phyloP scores from a whole-genome alignment of 129 eudicot species.

The Flaveria brownii region DNA sequence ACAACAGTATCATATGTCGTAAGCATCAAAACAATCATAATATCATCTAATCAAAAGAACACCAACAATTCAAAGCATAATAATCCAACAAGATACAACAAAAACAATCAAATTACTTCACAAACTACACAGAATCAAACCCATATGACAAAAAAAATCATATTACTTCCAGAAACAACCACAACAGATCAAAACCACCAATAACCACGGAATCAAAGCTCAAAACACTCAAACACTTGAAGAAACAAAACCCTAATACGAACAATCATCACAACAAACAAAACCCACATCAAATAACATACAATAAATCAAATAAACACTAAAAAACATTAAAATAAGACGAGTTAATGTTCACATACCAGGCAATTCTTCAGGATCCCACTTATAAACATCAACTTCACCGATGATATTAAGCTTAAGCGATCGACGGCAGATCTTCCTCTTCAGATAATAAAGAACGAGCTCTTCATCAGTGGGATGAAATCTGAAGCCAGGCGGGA shows the following conservation, averaged over 20 bases:
- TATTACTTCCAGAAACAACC: neutral
- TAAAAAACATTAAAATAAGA: neutral
- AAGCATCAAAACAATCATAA: neutral
- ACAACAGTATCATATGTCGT: neutral
- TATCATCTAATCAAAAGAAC: constrained; percentile 1
- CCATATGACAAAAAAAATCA: neutral
- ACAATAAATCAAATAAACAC: neutral
- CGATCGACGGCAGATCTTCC: constrained; percentile 67
- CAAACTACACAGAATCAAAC: too few species aligned
- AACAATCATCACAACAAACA: neutral
- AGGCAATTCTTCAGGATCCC: constrained; percentile 84
- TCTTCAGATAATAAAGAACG: constrained; percentile 66
- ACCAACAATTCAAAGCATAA: neutral
- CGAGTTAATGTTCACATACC: constrained; percentile 38
- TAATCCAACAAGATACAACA: neutral
- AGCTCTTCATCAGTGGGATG: constrained; percentile 89
- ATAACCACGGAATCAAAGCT: constrained; percentile 4
- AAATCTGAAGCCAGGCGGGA: constrained; percentile 77
- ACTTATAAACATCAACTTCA: constrained; percentile 80
- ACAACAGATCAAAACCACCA: neutral
- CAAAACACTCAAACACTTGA: constrained; percentile 8
- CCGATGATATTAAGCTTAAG: constrained; percentile 55
- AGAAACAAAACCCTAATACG: neutral
- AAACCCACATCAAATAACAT: neutral
- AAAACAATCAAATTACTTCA: neutral